phyloP scores from a whole-genome alignment of 495 filamentous ascomycete genomes.

The Neurospora sp. region DNA sequence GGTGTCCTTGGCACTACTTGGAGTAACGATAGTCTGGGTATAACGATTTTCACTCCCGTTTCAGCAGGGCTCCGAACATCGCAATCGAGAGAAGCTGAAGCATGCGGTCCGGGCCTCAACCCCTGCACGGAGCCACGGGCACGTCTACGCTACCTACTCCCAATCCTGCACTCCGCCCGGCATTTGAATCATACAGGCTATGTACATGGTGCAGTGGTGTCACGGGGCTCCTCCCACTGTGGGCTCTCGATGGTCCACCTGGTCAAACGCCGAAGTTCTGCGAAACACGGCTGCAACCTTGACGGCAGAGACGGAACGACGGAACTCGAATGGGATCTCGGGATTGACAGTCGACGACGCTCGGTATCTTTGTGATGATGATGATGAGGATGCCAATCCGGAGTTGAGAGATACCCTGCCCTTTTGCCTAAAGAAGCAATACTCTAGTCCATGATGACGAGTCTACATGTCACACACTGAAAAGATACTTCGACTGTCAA shows the following conservation, averaged over 20 bases:
- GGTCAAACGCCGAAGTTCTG: background rate
- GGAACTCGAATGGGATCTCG: background rate
- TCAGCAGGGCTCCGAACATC: background rate
- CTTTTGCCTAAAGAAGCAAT: background rate
- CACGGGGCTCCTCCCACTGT: background rate
- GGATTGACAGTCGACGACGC: background rate
- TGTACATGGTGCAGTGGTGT: background rate
- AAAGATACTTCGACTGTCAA: background rate
- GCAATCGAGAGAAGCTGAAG: background rate
- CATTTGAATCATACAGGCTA: background rate
- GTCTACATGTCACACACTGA: background rate
- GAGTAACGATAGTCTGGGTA: background rate
- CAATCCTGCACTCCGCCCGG: background rate
- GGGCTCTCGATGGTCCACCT: background rate
- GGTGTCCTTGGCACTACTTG: background rate
- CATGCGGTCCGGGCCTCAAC: background rate
- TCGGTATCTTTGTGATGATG: background rate
- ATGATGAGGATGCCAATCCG: background rate
- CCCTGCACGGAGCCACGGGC: background rate
- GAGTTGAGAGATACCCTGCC: background rate
- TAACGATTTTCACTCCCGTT: background rate
- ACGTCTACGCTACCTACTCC: background rate
- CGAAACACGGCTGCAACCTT: background rate
- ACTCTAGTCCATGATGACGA: background rate
- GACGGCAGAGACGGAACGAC: background rate